Percentiles rank a stretch among this genome's conserved stretches.
phyloP scores from a whole-genome alignment of 345 rosid species.

The Populus simonii region DNA sequence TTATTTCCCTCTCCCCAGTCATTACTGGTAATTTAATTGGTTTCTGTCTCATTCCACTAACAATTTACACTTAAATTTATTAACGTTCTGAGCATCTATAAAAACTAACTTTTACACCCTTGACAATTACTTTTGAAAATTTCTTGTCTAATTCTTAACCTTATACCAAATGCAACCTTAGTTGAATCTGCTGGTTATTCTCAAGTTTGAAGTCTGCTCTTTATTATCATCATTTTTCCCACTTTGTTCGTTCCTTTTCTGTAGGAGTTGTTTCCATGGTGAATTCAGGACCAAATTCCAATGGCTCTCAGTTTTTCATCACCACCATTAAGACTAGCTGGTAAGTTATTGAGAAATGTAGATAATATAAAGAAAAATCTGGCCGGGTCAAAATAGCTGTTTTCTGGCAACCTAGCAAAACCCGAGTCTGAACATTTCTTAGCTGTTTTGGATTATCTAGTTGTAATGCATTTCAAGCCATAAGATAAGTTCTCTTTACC shows the following conservation, averaged over 20 bases:
- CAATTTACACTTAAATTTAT: no score
- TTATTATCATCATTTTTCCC: not conserved
- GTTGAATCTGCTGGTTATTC: not conserved
- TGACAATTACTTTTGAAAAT: no score
- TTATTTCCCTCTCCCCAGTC: no score
- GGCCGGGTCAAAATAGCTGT: not conserved
- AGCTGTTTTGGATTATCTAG: not conserved
- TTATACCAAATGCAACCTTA: not conserved
- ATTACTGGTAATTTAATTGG: no score
- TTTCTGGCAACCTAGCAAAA: not conserved
- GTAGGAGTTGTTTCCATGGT: slow-evolving; percentile 91
- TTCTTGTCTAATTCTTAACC: no score
- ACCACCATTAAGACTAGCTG: slow-evolving; percentile 92
- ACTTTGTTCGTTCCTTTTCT: not conserved
- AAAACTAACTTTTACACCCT: no score
- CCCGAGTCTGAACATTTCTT: not conserved
- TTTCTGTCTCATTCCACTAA: no score
- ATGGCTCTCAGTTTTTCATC: slow-evolving; percentile 95
- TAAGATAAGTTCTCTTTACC: not conserved
- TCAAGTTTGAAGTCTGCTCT: not conserved
- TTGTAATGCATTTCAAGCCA: slow-evolving; percentile 1
- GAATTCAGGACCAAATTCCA: slow-evolving; percentile 86
- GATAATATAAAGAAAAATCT: not conserved
- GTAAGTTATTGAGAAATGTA: slow-evolving; percentile 38
- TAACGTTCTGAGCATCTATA: no score